These are phyloP conservation scores for Phytophthora meadii DNA, from an alignment of 352 stramenopile species.

Conservation along the genomic window DNA sequence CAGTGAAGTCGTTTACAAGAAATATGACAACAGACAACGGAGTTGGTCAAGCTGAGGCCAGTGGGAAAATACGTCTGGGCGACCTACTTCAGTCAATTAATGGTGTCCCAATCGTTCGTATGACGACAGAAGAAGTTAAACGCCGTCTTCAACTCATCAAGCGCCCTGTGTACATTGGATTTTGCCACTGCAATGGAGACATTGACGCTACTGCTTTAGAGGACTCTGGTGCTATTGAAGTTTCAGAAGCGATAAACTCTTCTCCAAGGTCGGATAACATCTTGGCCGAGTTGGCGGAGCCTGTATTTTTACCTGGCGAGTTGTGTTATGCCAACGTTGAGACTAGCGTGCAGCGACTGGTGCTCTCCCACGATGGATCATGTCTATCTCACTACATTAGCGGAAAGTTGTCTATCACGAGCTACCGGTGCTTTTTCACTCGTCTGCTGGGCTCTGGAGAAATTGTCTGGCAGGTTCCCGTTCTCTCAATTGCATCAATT, in stretches of 20 bases:
- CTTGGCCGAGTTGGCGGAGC: constrained; percentile 26
- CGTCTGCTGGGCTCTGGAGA: constrained; percentile 51
- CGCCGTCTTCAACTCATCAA: constrained; percentile 74
- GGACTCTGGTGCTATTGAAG: constrained; percentile 16
- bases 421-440: constrained; percentile 85
- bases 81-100: constrained; percentile 87
- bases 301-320: constrained; percentile 72
- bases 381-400: constrained; percentile 75
- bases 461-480: constrained; percentile 80
- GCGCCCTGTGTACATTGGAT: constrained; percentile 75
- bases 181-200: constrained; percentile 49
- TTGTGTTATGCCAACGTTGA: constrained; percentile 83
- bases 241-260: constrained; percentile 1
- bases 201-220: constrained; percentile 7
- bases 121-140: constrained; percentile 85
- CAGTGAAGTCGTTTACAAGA: constrained; percentile 76
- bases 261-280: constrained; percentile 6
- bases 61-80: constrained; percentile 62
- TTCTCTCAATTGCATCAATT: constrained; percentile 78
- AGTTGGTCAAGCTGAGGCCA: constrained; percentile 66
- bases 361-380: constrained; percentile 69
- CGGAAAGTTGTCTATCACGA: constrained; percentile 84
- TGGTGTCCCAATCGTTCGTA: constrained; percentile 67
- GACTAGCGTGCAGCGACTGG: constrained; percentile 69
- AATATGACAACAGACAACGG: constrained; percentile 41